These are phyloP conservation scores for Saccharum spontaneum DNA, from an alignment of 176 grass and related monocot genomes.

Conservation along the genomic window DNA sequence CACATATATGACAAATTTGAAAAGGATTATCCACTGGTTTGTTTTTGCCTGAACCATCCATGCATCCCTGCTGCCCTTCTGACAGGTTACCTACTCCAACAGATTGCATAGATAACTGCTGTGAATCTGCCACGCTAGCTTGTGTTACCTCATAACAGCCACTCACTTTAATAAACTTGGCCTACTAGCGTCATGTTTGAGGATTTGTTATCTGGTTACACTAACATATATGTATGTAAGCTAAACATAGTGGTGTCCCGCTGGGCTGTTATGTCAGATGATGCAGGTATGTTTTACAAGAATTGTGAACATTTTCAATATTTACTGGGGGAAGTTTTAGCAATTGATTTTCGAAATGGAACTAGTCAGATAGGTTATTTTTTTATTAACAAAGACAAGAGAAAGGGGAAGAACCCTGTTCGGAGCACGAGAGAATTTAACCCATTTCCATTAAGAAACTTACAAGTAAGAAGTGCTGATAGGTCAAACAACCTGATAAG, in stretches of 20 bases:
- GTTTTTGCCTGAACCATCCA: background rate
- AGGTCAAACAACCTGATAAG: background rate
- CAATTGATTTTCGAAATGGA: background rate
- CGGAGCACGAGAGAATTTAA: background rate
- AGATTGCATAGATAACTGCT: background rate
- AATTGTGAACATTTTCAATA: background rate
- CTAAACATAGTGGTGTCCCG: background rate
- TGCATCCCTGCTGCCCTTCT: background rate
- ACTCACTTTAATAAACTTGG: background rate
- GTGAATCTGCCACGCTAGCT: background rate
- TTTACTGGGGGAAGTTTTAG: background rate
- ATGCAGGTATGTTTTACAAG: background rate
- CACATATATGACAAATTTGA: no score
- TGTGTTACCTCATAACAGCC: background rate
- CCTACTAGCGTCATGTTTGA: background rate
- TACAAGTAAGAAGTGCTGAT: background rate
- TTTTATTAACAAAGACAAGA: no score
- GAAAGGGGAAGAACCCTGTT: no score
- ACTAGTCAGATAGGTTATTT: background rate
- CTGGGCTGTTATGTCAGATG: background rate
- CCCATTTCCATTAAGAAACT: background rate
- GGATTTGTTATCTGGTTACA: background rate
- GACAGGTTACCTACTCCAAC: slow-evolving; percentile 1
- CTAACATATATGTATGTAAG: background rate
- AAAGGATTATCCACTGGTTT: background rate